Percentiles rank a stretch among this genome's conserved stretches.
Conservation (phyloP, 768 basidiomycete species). For the Boletus rubropictus region DNA sequence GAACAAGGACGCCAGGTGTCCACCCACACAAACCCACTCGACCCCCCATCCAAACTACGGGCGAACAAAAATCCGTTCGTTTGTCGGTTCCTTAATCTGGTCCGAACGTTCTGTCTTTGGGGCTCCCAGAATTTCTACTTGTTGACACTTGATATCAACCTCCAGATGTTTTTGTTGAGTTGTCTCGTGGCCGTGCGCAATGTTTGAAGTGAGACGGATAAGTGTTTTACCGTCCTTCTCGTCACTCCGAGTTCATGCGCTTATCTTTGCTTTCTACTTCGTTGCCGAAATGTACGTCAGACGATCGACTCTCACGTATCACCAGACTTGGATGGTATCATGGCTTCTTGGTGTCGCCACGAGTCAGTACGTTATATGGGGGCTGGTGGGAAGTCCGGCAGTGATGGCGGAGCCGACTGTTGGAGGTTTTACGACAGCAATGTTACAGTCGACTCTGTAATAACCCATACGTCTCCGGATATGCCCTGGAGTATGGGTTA, state of each 20-base stretch:
- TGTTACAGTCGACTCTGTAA: no score
- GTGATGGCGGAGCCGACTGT: not conserved
- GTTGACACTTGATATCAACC: not conserved
- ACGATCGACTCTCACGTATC: not conserved
- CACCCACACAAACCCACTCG: no score
- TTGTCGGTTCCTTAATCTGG: not conserved
- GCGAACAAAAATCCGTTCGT: not conserved
- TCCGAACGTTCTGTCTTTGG: not conserved
- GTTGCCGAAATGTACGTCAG: not conserved
- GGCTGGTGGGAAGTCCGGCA: not conserved
- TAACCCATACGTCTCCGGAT: no score
- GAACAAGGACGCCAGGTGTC: not conserved
- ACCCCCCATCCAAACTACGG: no score
- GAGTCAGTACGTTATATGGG: not conserved
- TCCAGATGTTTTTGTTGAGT: not conserved
- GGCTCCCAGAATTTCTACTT: not conserved
- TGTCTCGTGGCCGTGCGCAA: not conserved
- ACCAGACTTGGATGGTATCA: not conserved
- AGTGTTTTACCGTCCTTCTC: not conserved
- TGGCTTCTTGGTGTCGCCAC: not conserved
- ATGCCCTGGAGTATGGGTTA: no score
- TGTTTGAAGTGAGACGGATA: not conserved
- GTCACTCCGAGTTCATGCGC: not conserved
- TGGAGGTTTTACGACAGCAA: not conserved
- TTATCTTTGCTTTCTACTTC: no score